phyloP scores from a whole-genome alignment of 2,329 filamentous ascomycete species.

The Stenocarpella maydis region DNA sequence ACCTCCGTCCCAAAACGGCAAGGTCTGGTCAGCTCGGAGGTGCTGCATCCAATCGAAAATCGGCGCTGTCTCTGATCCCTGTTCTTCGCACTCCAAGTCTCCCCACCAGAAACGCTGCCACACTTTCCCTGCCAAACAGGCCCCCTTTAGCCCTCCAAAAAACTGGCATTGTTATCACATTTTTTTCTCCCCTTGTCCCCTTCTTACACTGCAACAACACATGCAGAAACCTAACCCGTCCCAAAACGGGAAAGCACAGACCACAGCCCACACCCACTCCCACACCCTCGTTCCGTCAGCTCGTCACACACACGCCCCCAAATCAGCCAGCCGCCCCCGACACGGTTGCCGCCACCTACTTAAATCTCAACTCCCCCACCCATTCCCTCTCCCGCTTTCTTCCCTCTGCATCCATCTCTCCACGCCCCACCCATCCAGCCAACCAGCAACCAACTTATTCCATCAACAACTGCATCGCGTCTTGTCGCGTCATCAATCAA shows the following conservation, averaged over 20 bases:
- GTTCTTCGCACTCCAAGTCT: constrained; percentile 36
- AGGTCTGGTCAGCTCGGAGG: constrained; percentile 35
- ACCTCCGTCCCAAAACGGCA: constrained; percentile 35
- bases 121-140: constrained; percentile 40
- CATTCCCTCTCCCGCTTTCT: constrained; percentile 46
- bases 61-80: constrained; percentile 20
- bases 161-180: constrained; percentile 37
- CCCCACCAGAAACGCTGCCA: constrained; percentile 33
- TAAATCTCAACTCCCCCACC: constrained; percentile 55
- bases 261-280: constrained; percentile 36
- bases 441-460: constrained; percentile 38
- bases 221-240: constrained; percentile 33
- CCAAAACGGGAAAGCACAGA: constrained; percentile 40
- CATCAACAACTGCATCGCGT: constrained; percentile 43
- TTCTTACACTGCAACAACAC: neutral
- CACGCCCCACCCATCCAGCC: constrained; percentile 41
- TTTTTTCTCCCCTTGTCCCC: constrained; percentile 41
- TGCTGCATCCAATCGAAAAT: constrained; percentile 42
- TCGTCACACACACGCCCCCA: constrained; percentile 36
- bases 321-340: constrained; percentile 48
- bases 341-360: constrained; percentile 43
- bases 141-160: constrained; percentile 29
- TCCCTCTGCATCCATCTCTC: constrained; percentile 42
- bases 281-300: neutral
- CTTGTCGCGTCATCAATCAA: constrained; percentile 40